Base-by-base conservation (phyloP, 306 rosid genomes). In the Senna siamea region DNA sequence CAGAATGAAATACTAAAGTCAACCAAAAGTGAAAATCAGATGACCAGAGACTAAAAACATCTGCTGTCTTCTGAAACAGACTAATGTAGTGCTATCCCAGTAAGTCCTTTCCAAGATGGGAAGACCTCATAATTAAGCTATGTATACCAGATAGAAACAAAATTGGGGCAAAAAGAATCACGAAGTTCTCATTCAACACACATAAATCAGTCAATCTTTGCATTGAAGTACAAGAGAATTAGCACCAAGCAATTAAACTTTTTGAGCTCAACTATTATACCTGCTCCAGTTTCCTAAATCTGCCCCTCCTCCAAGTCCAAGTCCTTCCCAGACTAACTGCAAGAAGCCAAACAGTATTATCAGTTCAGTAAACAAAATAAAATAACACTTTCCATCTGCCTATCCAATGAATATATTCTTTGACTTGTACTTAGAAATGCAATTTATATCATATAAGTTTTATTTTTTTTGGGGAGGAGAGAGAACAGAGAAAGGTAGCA, bases 301-400 rank as follows among this genome's bases (percentile, higher is more conserved):
- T 72, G 80, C 82, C 30, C 88, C 92, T 75, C 97, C 97, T 80
- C 96, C 95, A 73, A 94, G 90, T 46, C 97, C 99, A 64, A 94
- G 97, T 67, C 99, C 97, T 78, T 92, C 91, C 97, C 96, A 92
- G 17, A 87, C 85, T 74, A 94, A 80, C 97, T 94, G 87, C 82
- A 87, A 78, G 44, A 78, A 79, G 65, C 61, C 78, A 52, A 47
- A 71, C 63, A 9, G 6, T 17, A 37, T 10, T 10, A 6, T 37
- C 32, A 59, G 59, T 62, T 77, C 44, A 67, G 72, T 19, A 15
- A 71, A 65, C 5, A 54, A 73, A 76, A 65, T 22, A 70, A 47
- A 30, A 10, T 60, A 61, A 20, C 41, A 18, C 14, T 50, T 51
- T 32, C 53, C 38, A 40, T 30, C 28, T 67, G 22, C 64, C 12